These are phyloP conservation scores for Zygoascus hellenicus DNA, from an alignment of 1,139 yeast genomes.

Conservation along the genomic window DNA sequence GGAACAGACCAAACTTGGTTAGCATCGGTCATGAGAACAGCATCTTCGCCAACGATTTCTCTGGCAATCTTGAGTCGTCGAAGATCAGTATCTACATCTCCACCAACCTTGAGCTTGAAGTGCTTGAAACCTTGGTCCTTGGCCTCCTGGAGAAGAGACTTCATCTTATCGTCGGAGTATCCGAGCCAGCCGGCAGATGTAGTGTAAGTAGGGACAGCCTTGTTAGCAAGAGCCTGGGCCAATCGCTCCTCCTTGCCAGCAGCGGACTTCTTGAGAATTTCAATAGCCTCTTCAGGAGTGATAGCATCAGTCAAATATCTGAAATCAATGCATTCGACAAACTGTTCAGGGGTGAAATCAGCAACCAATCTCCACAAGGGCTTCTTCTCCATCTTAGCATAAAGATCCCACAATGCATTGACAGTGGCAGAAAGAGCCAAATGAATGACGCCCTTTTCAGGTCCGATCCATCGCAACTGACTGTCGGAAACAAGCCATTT, in stretches of 20 bases:
- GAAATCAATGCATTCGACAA: constrained; percentile 41
- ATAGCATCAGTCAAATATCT: constrained; percentile 38
- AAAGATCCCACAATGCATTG: constrained; percentile 39
- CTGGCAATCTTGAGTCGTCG: constrained; percentile 36
- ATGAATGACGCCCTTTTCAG: constrained; percentile 39
- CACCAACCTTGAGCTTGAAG: constrained; percentile 42
- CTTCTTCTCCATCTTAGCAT: constrained; percentile 36
- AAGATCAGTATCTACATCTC: constrained; percentile 34
- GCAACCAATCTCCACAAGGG: constrained; percentile 39
- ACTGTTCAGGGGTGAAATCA: constrained; percentile 41
- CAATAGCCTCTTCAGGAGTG: constrained; percentile 38
- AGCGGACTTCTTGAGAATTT: constrained; percentile 30
- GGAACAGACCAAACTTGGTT: constrained; percentile 42
- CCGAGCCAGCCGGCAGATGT: constrained; percentile 45
- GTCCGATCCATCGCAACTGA: constrained; percentile 40
- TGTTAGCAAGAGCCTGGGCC: constrained; percentile 32
- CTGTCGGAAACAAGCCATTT: constrained; percentile 35
- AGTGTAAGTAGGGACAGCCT: constrained; percentile 42
- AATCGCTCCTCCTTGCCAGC: constrained; percentile 33
- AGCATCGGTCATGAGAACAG: constrained; percentile 36
- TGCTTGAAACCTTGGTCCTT: constrained; percentile 37
- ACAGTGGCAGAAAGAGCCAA: constrained; percentile 34
- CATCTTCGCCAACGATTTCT: constrained; percentile 37
- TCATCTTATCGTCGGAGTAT: constrained; percentile 39
- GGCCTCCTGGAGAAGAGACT: constrained; percentile 31